Percentiles rank a stretch among this genome's conserved stretches.
Conservation (phyloP, 176 grass and related monocot genomes). For the Ananas comosus region DNA sequence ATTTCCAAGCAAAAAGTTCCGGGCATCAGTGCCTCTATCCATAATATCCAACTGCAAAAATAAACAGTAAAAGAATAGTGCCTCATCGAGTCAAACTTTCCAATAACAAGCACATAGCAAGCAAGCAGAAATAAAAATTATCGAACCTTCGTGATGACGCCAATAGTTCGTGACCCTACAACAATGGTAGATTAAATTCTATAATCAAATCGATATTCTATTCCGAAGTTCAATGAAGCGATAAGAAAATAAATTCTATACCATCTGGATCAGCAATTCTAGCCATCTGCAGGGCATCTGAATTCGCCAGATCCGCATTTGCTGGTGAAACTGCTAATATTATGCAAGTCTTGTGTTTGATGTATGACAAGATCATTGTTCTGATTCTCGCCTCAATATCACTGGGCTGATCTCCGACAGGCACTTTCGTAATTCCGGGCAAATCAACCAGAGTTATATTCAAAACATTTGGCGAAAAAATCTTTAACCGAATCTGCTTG, state of each 20-base stretch:
- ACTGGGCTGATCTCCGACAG: conserved; percentile 84
- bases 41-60: conserved; percentile 87
- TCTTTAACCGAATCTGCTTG: conserved; percentile 86
- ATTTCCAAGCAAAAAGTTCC: conserved; percentile 93
- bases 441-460: conserved; percentile 95
- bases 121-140: neutral
- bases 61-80: conserved; percentile 28
- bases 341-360: conserved; percentile 83
- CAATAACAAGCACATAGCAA: neutral
- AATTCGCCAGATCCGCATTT: conserved; percentile 94
- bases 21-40: conserved; percentile 93
- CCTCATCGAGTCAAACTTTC: conserved; percentile 20
- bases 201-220: neutral
- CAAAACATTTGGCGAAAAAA: conserved; percentile 83
- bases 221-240: neutral
- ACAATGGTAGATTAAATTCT: conserved; percentile 23
- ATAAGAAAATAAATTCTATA: conserved; percentile 8
- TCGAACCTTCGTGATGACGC: conserved; percentile 95
- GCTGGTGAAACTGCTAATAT: conserved; percentile 88
- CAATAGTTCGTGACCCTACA: conserved; percentile 78
- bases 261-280: conserved; percentile 91
- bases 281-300: conserved; percentile 86
- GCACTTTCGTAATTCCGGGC: conserved; percentile 87
- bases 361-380: conserved; percentile 82
- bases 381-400: conserved; percentile 87